Evolutionary conservation across 139 green algal species (phyloP).

Genomic region (Closterium sp.): DNA sequence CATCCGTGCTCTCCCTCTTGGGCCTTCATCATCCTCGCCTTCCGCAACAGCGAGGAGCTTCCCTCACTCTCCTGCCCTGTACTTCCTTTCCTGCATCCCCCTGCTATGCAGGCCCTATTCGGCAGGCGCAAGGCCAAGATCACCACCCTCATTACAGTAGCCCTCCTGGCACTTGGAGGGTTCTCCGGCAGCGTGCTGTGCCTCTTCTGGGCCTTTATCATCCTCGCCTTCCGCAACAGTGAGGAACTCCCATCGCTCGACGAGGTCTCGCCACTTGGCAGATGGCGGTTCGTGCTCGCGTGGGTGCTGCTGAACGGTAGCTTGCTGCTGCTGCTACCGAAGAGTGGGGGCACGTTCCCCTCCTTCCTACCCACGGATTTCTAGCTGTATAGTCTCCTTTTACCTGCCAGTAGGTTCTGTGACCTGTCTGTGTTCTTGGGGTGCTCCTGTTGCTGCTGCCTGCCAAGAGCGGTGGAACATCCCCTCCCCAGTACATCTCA

Average conservation of each 20-base stretch:
- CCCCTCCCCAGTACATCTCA: too few relatives aligned
- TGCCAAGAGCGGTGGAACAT: constrained; percentile 13
- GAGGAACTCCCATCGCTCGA: constrained; percentile 41
- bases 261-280: constrained; percentile 31
- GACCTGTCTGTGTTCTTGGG: too few relatives aligned
- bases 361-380: neutral
- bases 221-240: constrained; percentile 23
- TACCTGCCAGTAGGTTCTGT: too few relatives aligned
- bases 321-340: constrained; percentile 37
- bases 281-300: constrained; percentile 14
- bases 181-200: constrained; percentile 41
- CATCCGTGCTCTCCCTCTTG: constrained; percentile 30
- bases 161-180: constrained; percentile 15
- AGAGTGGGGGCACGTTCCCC: constrained; percentile 47
- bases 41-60: too few relatives aligned
- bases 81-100: neutral
- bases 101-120: constrained; percentile 22
- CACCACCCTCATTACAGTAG: neutral
- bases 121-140: constrained; percentile 14
- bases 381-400: too few relatives aligned
- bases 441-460: constrained; percentile 37
- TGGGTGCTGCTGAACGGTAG: constrained; percentile 20
- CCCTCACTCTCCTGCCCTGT: too few relatives aligned
- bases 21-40: constrained; percentile 26
- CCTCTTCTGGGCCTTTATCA: constrained; percentile 39